These are phyloP conservation scores for Aspergillus amoenus DNA, from an alignment of 2,329 filamentous ascomycete species.

Conservation along the genomic window DNA sequence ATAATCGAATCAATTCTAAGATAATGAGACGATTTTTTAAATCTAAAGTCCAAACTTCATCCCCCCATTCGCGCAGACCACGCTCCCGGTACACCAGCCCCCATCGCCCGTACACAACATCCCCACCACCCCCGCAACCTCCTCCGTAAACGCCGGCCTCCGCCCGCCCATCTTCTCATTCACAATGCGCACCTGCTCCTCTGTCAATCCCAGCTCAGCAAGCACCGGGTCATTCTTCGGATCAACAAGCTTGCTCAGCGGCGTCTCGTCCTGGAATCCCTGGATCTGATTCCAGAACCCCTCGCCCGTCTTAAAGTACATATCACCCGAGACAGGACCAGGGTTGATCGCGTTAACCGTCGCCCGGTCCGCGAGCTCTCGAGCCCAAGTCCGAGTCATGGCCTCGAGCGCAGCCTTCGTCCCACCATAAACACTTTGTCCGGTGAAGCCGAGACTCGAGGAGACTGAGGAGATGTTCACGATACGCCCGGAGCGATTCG, in stretches of 20 bases:
- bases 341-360: conserved; percentile 68
- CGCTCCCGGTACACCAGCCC: conserved; percentile 76
- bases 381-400: conserved; percentile 68
- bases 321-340: conserved; percentile 65
- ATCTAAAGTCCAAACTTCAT: conserved; percentile 47
- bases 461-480: conserved; percentile 63
- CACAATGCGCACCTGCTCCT: conserved; percentile 63
- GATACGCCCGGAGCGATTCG: conserved; percentile 65
- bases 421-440: conserved; percentile 63
- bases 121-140: conserved; percentile 73
- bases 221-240: conserved; percentile 53
- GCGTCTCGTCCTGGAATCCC: conserved; percentile 63
- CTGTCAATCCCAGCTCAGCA: conserved; percentile 54
- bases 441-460: conserved; percentile 56
- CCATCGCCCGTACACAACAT: conserved; percentile 73
- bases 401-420: conserved; percentile 67
- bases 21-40: not conserved
- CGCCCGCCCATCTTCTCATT: conserved; percentile 57
- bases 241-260: conserved; percentile 62
- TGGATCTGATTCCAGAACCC: conserved; percentile 60
- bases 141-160: conserved; percentile 64
- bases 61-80: conserved; percentile 78
- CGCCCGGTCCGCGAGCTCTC: conserved; percentile 60
- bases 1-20: not conserved
- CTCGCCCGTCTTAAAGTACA: conserved; percentile 59